These are phyloP conservation scores for Cyclostephanos invisitatus DNA, from an alignment of 108 stramenopile genomes.

Conservation along the genomic window DNA sequence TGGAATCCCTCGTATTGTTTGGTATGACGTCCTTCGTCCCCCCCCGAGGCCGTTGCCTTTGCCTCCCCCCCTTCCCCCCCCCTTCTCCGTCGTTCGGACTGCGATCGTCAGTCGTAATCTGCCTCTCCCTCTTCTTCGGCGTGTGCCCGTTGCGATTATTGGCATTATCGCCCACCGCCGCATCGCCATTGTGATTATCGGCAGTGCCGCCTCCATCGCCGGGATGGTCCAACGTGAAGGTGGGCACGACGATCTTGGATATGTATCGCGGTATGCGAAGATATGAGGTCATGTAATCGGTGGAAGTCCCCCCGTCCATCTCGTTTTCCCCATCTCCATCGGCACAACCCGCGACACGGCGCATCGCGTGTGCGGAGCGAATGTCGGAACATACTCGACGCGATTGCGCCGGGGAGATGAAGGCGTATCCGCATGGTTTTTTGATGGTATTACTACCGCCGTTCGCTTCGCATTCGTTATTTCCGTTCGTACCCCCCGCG, in stretches of 20 bases:
- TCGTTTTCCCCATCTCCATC: not conserved
- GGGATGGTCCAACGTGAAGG: slow-evolving; percentile 53
- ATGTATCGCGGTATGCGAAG: slow-evolving; percentile 57
- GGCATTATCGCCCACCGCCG: not conserved
- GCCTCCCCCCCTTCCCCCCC: slow-evolving; percentile 6
- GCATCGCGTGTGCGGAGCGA: not conserved
- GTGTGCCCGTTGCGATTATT: not conserved
- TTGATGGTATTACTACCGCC: too few relatives aligned
- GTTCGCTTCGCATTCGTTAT: too few relatives aligned
- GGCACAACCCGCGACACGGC: not conserved
- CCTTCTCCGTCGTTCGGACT: not conserved
- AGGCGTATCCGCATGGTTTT: slow-evolving; percentile 69
- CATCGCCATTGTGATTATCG: not conserved
- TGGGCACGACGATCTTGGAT: slow-evolving; percentile 63
- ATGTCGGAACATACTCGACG: slow-evolving; percentile 10
- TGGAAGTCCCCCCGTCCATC: not conserved
- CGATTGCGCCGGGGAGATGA: slow-evolving; percentile 38
- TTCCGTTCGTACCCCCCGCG: too few relatives aligned
- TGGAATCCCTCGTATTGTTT: slow-evolving; percentile 53
- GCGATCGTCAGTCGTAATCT: slow-evolving; percentile 1
- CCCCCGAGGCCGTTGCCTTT: slow-evolving; percentile 20
- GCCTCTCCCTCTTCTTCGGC: slow-evolving; percentile 23
- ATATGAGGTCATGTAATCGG: slow-evolving; percentile 37
- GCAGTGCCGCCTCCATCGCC: slow-evolving; percentile 9
- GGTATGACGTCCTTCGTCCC: slow-evolving; percentile 26